Evolutionary conservation across 306 rosid species (phyloP).

Genomic region (Betula pendula): DNA sequence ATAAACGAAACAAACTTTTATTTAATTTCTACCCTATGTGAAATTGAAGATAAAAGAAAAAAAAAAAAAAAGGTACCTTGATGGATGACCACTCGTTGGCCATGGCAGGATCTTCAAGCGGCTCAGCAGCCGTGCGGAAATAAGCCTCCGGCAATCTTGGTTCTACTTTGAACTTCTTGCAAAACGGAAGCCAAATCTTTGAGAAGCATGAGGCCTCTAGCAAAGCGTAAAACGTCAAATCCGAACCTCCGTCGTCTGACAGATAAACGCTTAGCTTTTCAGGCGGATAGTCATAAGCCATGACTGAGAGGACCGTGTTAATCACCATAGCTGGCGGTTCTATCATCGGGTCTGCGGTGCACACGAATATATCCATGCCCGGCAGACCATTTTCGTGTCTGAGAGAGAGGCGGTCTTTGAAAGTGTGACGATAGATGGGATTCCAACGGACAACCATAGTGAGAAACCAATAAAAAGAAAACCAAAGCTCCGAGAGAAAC

Average conservation of each 20-base stretch:
- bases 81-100: neutral
- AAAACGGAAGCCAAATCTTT: conserved; percentile 13
- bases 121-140: neutral
- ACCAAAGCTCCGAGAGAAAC: conserved; percentile 18
- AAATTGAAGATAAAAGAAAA: neutral
- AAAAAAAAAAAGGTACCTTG: neutral
- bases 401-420: conserved; percentile 15
- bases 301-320: neutral
- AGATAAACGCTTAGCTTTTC: conserved; percentile 2
- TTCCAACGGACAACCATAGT: conserved; percentile 1
- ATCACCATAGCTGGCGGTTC: conserved; percentile 7
- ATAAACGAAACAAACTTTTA: neutral
- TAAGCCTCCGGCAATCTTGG: conserved; percentile 9
- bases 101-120: neutral
- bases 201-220: conserved; percentile 4
- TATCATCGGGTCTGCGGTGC: neutral
- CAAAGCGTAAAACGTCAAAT: conserved; percentile 7
- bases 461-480: conserved; percentile 7
- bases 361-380: neutral
- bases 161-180: conserved; percentile 6
- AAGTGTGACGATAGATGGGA: conserved; percentile 6
- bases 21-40: neutral
- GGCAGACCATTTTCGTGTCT: neutral
- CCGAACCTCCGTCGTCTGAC: neutral
- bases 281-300: conserved; percentile 2